Evolutionary conservation across 2,329 filamentous ascomycete genomes (phyloP), one percentile per base, ranked within the genome.

Genomic region (Hirsutella minnesotensis): DNA sequence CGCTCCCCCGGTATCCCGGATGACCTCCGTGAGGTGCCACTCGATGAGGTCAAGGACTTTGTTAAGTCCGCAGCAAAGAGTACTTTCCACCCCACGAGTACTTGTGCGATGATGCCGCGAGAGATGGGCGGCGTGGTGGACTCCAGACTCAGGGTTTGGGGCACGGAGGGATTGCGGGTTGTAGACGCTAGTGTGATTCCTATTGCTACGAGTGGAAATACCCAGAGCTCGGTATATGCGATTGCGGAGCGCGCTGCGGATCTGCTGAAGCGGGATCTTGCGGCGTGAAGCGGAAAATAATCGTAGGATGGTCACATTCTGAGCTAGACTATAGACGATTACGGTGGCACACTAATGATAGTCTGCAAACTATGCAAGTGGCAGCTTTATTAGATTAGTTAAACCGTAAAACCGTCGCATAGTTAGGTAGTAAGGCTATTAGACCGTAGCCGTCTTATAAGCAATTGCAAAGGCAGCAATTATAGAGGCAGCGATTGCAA

Each of bases 61-160:
- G 60, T 67, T 20, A 53, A 57, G 3, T 52, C 53, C 30, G 46
- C 53, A 1, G 52, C 59, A 40, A 60, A 65, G 4, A 60, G 61
- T 7, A 56, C 57, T 30, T 75, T 68, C 49, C 72, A 77, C 52
- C 63, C 68, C 0, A 56, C 62, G 3, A 69, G 73, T 12, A 74
- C 68, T n/a, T 64, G 65, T 37, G 64, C 67, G 8, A 74, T 74
- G 71, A 56, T 68, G 42, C 68, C 68, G 3, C 51, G 56, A 20
- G 62, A 63, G 33, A 52, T 60, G 5, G 68, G 66, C 4, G 69
- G 68, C 29, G 69, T 72, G 4, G 68, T 72, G 2, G 62, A 68
- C 44, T 51, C 59, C 12, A 50, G 61, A 20, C 50, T 71, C 16
- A 52, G 59, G 34, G 68, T 72, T 0, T 68, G 69, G 45, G 69